Base-by-base conservation (phyloP, 306 rosid genomes). In the Cucumis hystrix region DNA sequence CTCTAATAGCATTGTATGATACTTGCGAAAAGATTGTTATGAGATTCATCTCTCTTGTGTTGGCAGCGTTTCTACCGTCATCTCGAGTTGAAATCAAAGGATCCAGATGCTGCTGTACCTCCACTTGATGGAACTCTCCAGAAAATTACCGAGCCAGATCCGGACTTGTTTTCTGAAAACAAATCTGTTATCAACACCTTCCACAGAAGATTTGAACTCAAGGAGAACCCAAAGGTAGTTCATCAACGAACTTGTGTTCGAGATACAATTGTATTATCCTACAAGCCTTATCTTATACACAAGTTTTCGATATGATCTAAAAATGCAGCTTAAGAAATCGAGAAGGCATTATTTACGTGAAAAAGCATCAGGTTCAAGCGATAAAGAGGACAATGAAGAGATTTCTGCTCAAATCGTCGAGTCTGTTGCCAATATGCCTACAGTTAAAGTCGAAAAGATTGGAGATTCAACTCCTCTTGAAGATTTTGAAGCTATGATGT, bases 401-500 rank as follows among this genome's bases (percentile, higher is more conserved):
- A 77, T 81, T 61, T 37, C 88, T 41, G 89, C 80, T 77, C 87
- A 80, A 73, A 84, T 84, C 58, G 72, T 75, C 21, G 75, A 79
- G 66, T 61, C 87, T 69, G 79, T 51, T 9, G 81, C 81, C 64
- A 35, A 56, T 57, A 49, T 45, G 47, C 72, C 96, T 61, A 63
- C 61, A 35, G 51, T 75, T 59, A 84, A 93, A 87, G 86, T 85
- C 43, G 91, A 88, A 79, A 87, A 81, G 47, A 79, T 92, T 3
- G 96, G 97, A 80, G 84, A 92, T 79, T 18, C 78, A 65, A 86
- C 91, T 41, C 96, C 95, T 4, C 80, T 87, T 58, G 87, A 87
- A 85, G 98, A 95, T 87, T 92, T 95, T 81, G 97, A 91, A 81
- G 90, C 93, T 78, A 87, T 91, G 91, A 75, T 94, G 74, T 84